Base-by-base conservation (phyloP, 805 yeast genomes). In the Nematodospora valgi region DNA sequence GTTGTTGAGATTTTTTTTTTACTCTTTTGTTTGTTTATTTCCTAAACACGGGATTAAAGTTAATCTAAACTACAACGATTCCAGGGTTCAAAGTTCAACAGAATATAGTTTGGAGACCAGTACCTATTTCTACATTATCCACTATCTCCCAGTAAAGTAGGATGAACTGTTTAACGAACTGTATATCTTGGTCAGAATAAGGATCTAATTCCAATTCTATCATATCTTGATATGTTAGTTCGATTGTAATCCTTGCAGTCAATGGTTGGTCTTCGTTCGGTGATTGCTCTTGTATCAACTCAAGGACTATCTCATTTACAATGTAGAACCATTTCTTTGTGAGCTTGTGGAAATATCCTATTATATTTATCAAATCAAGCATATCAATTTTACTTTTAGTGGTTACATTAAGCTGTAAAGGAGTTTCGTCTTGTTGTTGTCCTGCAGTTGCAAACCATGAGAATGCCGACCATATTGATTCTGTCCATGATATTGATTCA, bases 401-500 rank as follows among this genome's bases (percentile, higher is more conserved):
- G 44, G 16, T 26, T 38, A 8, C 29, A 32, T 14, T 30, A 15
- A 11, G 23, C 23, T 29, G 13, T 26, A 27, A 26, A 20, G 27
- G 24, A 26, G 23, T 16, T 22, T 29, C 15, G n/a, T 17, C 23
- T 12, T 8, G 15, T 27, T 32, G 22, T 37, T 80, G 83, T 6
- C 93, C 95, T 1, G 93, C 91, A 20, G 84, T 73, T 3, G 95
- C 95, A 87, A 91, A 85, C 93, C 93, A 85, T 14, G 83, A 62
- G 39, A 84, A 72, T 1, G 88, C 88, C 35, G 74, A 66, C 84
- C 85, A 80, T 1, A 80, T 62, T 26, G 73, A 62, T 45, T 78
- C 80, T 35, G 67, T 64, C 73, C 84, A 70, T 2, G 82, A 68
- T 15, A 68, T 53, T 1, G 78, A 64, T 32, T 72, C 77, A 1